These are phyloP conservation scores for Diddensiella transvaalensis DNA, from an alignment of 805 yeast genomes.

Conservation along the genomic window DNA sequence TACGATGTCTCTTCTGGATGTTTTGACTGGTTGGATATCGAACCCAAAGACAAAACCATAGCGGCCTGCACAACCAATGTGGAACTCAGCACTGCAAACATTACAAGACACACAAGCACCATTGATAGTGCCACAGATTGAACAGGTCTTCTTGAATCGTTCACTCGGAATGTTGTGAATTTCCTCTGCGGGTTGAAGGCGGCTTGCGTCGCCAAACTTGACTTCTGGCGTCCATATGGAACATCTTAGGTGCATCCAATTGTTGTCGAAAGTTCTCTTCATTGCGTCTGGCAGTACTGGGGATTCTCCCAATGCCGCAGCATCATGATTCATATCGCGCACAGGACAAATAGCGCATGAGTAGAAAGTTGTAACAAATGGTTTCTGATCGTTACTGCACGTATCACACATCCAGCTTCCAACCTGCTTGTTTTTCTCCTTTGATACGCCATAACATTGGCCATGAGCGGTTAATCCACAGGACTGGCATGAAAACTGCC, in stretches of 20 bases:
- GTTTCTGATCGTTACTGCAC: conserved; percentile 67
- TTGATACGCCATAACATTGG: conserved; percentile 58
- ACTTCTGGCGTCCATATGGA: conserved; percentile 52
- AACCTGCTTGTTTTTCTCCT: conserved; percentile 16
- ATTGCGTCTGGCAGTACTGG: conserved; percentile 55
- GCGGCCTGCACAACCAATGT: conserved; percentile 58
- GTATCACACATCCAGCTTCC: conserved; percentile 74
- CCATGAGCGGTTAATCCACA: conserved; percentile 73
- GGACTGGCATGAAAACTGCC: conserved; percentile 51
- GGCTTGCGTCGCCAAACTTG: conserved; percentile 39
- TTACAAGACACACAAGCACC: conserved; percentile 52
- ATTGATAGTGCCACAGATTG: conserved; percentile 45
- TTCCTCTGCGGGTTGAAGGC: conserved; percentile 49
- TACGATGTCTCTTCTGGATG: conserved; percentile 25
- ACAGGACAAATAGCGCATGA: conserved; percentile 63
- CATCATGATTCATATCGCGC: conserved; percentile 47
- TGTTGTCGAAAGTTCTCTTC: conserved; percentile 61
- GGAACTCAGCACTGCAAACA: conserved; percentile 41
- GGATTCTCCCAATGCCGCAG: conserved; percentile 41
- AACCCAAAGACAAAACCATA: conserved; percentile 53
- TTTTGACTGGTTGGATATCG: conserved; percentile 32
- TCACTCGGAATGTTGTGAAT: conserved; percentile 30
- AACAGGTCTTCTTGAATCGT: conserved; percentile 33
- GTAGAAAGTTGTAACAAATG: conserved; percentile 53
- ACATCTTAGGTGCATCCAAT: conserved; percentile 79